Base-by-base conservation (phyloP, 345 rosid genomes). In the Adansonia digitata region DNA sequence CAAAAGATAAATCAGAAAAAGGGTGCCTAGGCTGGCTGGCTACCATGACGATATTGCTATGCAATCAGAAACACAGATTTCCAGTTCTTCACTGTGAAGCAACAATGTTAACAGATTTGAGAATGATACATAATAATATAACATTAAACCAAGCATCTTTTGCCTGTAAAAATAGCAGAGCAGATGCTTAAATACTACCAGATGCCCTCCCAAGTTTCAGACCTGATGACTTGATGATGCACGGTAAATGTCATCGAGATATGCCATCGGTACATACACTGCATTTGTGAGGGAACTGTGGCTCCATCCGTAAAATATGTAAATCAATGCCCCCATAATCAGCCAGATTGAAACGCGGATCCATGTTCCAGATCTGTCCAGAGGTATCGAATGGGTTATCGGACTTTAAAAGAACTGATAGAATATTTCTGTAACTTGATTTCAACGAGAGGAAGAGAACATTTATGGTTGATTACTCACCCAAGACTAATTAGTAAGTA, bases 331-430 rank as follows among this genome's bases (percentile, higher is more conserved):
- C 63, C 94, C 94, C 17, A 90, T 46, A 20, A 84, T 37, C 62
- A 90, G 79, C 94, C 94, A 90, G 64, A 86, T n/a, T 43, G 89
- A 86, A 66, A 90, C 92, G 29, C 94, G 90, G 65, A 80, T 71
- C 92, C 89, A 90, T 18, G 94, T 86, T 48, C 82, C 88, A 61
- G 74, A 86, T 59, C 92, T 90, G 90, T 34, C 29, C 15, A 49
- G 26, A 79, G 45, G 81, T 3, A 66, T 65, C 77, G n/a, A 27
- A 24, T 37, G 43, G 34, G 29, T 22, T 72, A 76, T 74, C 51
- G 51, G 26, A 14, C n/a, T 9, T 42, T 20, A 24, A 5, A 60
- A 31, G 1, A 4, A 46, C 2, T 4, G 35, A 35, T 11, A 59
- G n/a, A 60, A n/a, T 17, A 2, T 12, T 24, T 60, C 24, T 18